Conservation (phyloP, 2,329 filamentous ascomycete species). For the Pseudophaeomoniella oleicola region DNA sequence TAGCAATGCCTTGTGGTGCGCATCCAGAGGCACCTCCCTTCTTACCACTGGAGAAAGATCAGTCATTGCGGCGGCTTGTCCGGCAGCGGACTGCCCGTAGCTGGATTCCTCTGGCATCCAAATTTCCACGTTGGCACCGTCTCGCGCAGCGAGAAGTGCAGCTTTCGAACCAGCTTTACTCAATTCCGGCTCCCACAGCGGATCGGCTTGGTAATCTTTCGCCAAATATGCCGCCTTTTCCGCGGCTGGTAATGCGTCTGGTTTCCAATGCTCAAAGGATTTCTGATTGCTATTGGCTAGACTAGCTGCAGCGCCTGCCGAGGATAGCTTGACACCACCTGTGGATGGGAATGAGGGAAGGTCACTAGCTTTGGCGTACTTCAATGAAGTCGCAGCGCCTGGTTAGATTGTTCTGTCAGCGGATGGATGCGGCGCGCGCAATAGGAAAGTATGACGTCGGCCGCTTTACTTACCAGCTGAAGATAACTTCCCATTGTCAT, state of each 20-base stretch:
- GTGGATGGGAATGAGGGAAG: slow-evolving; percentile 60
- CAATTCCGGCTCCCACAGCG: slow-evolving; percentile 48
- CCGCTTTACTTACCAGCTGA: slow-evolving; percentile 37
- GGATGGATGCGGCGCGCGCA: too few relatives aligned
- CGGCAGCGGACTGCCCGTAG: slow-evolving; percentile 54
- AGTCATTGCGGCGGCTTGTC: slow-evolving; percentile 47
- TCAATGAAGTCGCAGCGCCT: slow-evolving; percentile 49
- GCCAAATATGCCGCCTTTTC: slow-evolving; percentile 44
- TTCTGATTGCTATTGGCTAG: slow-evolving; percentile 60
- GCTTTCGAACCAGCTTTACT: slow-evolving; percentile 59
- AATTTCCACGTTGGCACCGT: slow-evolving; percentile 35
- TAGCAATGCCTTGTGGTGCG: slow-evolving; percentile 50
- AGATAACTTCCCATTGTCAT: slow-evolving; percentile 40
- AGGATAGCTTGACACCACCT: slow-evolving; percentile 39
- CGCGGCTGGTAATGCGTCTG: slow-evolving; percentile 45
- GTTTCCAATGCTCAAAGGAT: slow-evolving; percentile 51
- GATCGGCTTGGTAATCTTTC: slow-evolving; percentile 46
- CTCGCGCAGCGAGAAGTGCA: slow-evolving; percentile 50
- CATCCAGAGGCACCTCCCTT: slow-evolving; percentile 33
- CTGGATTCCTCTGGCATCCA: slow-evolving; percentile 34
- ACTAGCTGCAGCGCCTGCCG: slow-evolving; percentile 59
- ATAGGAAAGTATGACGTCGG: too few relatives aligned
- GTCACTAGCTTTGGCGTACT: slow-evolving; percentile 57
- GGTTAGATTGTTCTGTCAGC: slow-evolving; percentile 8
- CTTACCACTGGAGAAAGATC: slow-evolving; percentile 29